Conservation (phyloP, 805 yeast species). For the Torulaspora delbrueckii region DNA sequence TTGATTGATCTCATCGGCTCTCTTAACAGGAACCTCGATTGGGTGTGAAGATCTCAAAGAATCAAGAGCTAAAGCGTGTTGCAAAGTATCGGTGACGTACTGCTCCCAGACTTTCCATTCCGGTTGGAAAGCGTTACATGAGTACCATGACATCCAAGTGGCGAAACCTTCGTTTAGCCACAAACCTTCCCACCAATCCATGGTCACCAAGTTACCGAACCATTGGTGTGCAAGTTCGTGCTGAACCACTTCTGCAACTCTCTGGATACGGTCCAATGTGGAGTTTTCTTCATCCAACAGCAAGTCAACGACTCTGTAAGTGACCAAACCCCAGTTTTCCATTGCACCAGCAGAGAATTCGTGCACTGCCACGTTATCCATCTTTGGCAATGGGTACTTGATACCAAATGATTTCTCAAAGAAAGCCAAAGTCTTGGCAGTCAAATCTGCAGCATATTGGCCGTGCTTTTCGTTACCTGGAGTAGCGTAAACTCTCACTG, state of each 20-base stretch:
- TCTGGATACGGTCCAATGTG: conserved; percentile 55
- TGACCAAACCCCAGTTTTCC: conserved; percentile 82
- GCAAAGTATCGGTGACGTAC: conserved; percentile 72
- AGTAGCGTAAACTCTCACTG: conserved; percentile 76
- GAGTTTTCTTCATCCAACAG: conserved; percentile 69
- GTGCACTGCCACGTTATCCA: conserved; percentile 77
- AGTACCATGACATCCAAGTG: conserved; percentile 87
- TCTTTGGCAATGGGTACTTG: conserved; percentile 72
- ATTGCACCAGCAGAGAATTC: conserved; percentile 85
- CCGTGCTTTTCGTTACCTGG: conserved; percentile 73
- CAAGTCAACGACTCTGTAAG: conserved; percentile 72
- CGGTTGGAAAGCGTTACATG: conserved; percentile 69
- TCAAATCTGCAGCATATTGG: conserved; percentile 64
- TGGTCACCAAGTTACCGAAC: conserved; percentile 86
- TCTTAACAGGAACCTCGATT: conserved; percentile 74
- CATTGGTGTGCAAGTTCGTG: conserved; percentile 91
- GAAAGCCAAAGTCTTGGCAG: conserved; percentile 69
- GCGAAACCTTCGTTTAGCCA: conserved; percentile 90
- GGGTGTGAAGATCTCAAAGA: conserved; percentile 82
- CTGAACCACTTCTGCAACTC: conserved; percentile 82
- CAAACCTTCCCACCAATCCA: conserved; percentile 91
- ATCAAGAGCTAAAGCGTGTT: conserved; percentile 69
- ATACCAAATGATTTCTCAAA: conserved; percentile 71
- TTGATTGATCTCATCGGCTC: conserved; percentile 76
- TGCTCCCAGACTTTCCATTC: conserved; percentile 87